These are phyloP conservation scores for Scorias spongiosa DNA, from an alignment of 2,329 filamentous ascomycete species.

Conservation along the genomic window DNA sequence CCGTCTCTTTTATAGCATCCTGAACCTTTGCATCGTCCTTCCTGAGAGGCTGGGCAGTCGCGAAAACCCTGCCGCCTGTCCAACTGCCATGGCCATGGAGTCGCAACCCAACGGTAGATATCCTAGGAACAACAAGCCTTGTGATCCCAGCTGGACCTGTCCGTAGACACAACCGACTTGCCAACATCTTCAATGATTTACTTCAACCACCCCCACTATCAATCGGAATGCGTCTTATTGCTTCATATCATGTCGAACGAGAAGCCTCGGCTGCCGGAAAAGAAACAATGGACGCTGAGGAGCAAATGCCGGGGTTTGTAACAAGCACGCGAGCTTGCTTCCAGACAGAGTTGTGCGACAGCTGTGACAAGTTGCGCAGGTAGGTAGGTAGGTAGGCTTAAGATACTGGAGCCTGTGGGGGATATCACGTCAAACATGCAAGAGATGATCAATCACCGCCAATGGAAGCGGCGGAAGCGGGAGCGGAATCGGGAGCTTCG, in stretches of 20 bases:
- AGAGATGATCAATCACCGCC: no score
- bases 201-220: background rate
- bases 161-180: conserved; percentile 13
- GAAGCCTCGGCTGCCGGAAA: no score
- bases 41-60: conserved; percentile 27
- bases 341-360: no score
- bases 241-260: background rate
- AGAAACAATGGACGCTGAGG: no score
- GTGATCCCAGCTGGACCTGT: conserved; percentile 6
- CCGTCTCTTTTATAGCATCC: conserved; percentile 11
- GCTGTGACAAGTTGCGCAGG: no score
- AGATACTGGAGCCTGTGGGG: no score
- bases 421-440: no score
- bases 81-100: background rate
- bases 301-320: no score
- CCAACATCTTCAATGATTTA: conserved; percentile 8
- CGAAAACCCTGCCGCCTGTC: conserved; percentile 23
- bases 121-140: conserved; percentile 4
- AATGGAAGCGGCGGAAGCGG: no score
- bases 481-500: no score
- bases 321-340: no score
- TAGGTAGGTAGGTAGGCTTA: no score
- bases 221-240: background rate
- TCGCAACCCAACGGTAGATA: background rate
- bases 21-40: conserved; percentile 24